Conservation (phyloP, 257 asterid genomes). For the Galeopsis tetrahit region DNA sequence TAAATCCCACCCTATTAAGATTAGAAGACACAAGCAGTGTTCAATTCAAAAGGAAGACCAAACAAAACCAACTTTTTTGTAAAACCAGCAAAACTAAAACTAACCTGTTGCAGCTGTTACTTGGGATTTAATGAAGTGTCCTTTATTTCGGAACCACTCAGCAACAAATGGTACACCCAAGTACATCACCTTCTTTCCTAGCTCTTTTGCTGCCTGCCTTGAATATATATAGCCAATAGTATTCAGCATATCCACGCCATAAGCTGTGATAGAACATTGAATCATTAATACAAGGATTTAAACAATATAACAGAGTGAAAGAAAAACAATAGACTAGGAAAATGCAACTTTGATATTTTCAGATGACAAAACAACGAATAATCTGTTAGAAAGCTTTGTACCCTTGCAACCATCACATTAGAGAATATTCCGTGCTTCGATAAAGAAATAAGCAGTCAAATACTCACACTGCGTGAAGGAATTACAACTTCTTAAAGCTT, state of each 20-base stretch:
- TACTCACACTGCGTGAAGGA: constrained; percentile 6
- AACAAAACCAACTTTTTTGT: constrained; percentile 16
- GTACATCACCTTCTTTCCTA: constrained; percentile 93
- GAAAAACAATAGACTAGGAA: constrained; percentile 14
- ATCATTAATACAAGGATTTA: constrained; percentile 38
- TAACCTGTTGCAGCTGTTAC: constrained; percentile 98
- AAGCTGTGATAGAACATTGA: constrained; percentile 66
- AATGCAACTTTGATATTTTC: constrained; percentile 15
- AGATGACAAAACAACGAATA: constrained; percentile 16
- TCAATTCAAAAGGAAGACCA: constrained; percentile 12
- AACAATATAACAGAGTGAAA: constrained; percentile 24
- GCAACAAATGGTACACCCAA: constrained; percentile 96
- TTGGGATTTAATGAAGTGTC: constrained; percentile 96
- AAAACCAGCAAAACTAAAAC: constrained; percentile 22
- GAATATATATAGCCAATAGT: constrained; percentile 95
- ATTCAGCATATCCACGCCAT: constrained; percentile 97
- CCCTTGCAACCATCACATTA: constrained; percentile 3
- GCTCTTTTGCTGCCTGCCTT: constrained; percentile 97
- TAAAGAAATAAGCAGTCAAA: not conserved
- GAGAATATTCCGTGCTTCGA: not conserved
- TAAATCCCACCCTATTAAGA: too few species aligned
- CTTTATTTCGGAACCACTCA: constrained; percentile 99
- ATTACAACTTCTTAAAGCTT: constrained; percentile 11
- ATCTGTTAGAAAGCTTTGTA: constrained; percentile 7
- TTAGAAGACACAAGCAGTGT: constrained; percentile 15